Base-by-base conservation (phyloP, 257 asterid species). In the Mentha longifolia region DNA sequence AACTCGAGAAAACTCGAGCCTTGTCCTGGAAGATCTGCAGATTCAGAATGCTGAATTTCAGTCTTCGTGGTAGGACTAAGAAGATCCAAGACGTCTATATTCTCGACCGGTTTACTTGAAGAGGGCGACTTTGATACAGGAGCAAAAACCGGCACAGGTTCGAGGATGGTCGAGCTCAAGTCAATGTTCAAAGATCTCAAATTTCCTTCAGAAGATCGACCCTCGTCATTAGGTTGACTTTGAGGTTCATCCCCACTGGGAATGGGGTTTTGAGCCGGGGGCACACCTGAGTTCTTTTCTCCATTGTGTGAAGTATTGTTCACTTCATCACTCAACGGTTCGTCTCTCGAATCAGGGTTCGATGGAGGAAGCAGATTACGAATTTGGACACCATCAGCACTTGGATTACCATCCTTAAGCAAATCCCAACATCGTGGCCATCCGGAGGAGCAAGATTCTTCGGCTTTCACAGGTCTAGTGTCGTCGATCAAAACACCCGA, bases 401-500 rank as follows among this genome's bases (percentile, higher is more conserved):
- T 56, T 41, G 81, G 68, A 61, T 50, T 78, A 61, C 67, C 68
- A 49, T 81, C 85, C 75, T 74, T 84, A 6, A 80, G 79, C 55
- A 84, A 78, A 73, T 80, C 85, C 88, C 82, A 78, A 67, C 80
- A 77, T 35, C 68, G 78, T 31, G 81, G 86, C 83, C 77, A 79
- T 39, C 70, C 58, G 3, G 70, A 65, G 43, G 70, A 46, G 70
- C 78, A 70, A 68, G 79, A 71, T 19, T 66, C 84, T 37, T 82
- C 83, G 61, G 76, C 64, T 75, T 79, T 80, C 33, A 46, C 78
- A 51, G 57, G 63, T 72, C 74, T 80, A 64, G 22, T 43, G 41
- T 61, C 65, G 46, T 67, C 82, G 35, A 80, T 55, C 68, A 67
- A 57, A 73, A 46, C 73, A 67, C 28, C 42, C 45, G 60, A 55